A percentile compares a stretch with the other conserved stretches of the same genome.
Evolutionary conservation across 106 monocot genomes (phyloP).

Genomic region (Triglochin maritima): DNA sequence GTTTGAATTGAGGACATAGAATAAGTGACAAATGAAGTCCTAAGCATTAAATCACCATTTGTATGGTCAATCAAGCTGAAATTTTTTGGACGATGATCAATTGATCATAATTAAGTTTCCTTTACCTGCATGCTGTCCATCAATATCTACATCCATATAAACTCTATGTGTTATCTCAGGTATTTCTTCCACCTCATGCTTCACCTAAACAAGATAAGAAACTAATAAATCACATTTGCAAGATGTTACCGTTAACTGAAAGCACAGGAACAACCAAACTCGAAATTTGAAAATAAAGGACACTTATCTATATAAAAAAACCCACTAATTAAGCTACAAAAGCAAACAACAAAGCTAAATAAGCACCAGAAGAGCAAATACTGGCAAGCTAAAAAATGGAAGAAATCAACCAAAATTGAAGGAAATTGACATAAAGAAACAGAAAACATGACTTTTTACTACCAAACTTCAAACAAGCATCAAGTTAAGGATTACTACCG

Average conservation of each 20-base stretch:
- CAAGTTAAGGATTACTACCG: too few species aligned
- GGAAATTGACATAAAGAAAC: neutral
- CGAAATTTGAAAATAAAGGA: too few species aligned
- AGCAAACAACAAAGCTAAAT: too few species aligned
- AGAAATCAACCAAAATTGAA: neutral
- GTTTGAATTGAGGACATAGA: neutral
- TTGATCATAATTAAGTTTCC: neutral
- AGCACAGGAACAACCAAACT: neutral
- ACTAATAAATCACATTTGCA: neutral
- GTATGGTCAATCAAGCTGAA: neutral
- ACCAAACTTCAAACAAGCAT: too few species aligned
- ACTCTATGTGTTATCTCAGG: constrained; percentile 80
- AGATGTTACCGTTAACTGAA: neutral
- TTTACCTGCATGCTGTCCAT: constrained; percentile 64
- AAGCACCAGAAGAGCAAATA: too few species aligned
- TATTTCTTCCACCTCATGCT: constrained; percentile 29
- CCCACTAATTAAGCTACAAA: too few species aligned
- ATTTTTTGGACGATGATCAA: neutral
- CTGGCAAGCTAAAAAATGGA: neutral
- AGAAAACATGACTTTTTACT: neutral
- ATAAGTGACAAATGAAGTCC: neutral
- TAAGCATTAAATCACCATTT: neutral
- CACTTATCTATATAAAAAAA: too few species aligned
- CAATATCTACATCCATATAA: constrained; percentile 74
- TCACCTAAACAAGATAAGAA: constrained; percentile 20